Conservation (phyloP, 1,284 basidiomycete species). For the Pyrrhoderma noxium region DNA sequence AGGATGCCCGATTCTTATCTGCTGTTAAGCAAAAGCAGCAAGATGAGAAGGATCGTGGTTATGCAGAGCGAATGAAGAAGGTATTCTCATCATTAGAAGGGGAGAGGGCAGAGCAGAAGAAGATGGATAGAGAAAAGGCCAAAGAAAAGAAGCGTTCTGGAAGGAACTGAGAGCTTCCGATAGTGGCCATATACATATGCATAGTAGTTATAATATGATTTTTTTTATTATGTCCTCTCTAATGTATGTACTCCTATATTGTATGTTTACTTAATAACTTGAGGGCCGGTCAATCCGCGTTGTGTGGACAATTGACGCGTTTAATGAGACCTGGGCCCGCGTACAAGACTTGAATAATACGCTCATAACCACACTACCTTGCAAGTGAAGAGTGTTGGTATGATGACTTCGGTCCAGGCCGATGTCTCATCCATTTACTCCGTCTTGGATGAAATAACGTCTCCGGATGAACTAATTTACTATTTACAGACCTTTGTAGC, state of each 20-base stretch:
- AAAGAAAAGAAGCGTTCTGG: conserved; percentile 73
- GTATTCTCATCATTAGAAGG: conserved; percentile 79
- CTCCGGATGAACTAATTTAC: conserved; percentile 38
- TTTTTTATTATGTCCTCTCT: too few species aligned
- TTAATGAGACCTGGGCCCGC: neutral
- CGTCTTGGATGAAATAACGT: conserved; percentile 29
- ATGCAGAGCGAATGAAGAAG: conserved; percentile 75
- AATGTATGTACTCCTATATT: neutral
- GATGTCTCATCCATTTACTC: conserved; percentile 29
- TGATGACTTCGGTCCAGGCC: too few species aligned
- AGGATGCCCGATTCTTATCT: conserved; percentile 92
- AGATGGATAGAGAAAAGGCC: conserved; percentile 75
- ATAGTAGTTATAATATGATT: too few species aligned
- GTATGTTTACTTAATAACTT: too few species aligned
- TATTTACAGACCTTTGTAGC: conserved; percentile 37
- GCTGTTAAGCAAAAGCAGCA: conserved; percentile 80
- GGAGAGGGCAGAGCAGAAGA: conserved; percentile 94
- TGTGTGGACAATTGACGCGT: too few species aligned
- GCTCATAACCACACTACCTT: conserved; percentile 8
- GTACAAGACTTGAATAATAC: neutral
- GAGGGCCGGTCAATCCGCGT: conserved; percentile 9
- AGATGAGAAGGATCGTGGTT: conserved; percentile 74
- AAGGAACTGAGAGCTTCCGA: conserved; percentile 45
- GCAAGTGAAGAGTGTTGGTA: neutral
- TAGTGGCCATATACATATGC: too few species aligned